Evolutionary conservation across 768 basidiomycete genomes (phyloP).

Genomic region (Tephrocybe rancida): DNA sequence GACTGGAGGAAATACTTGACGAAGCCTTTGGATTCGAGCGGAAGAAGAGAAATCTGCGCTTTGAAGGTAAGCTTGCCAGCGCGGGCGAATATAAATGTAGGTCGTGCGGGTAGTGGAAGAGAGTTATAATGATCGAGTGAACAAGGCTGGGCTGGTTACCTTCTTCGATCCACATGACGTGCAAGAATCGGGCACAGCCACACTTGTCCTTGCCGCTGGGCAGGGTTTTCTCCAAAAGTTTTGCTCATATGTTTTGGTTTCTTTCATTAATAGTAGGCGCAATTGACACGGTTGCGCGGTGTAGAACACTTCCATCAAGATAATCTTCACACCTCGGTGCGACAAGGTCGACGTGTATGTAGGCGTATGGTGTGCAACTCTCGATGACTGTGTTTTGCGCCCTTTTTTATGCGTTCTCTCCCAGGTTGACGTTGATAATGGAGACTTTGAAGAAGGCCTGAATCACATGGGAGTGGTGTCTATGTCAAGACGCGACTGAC

Average conservation of each 20-base stretch:
- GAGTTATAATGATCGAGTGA: neutral
- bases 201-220: neutral
- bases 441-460: no score
- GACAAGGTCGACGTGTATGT: no score
- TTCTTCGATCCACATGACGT: slow-evolving; percentile 21
- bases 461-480: neutral
- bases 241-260: no score
- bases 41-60: slow-evolving; percentile 18
- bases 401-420: no score
- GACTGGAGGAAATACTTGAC: neutral
- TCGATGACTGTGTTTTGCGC: no score
- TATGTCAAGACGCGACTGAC: neutral
- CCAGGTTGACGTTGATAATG: no score
- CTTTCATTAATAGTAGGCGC: no score
- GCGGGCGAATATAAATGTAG: slow-evolving; percentile 1
- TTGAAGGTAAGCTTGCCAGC: slow-evolving; percentile 18
- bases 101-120: neutral
- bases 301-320: no score
- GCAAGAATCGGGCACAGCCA: slow-evolving; percentile 18
- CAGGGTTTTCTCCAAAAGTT: no score
- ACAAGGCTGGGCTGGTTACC: slow-evolving; percentile 11
- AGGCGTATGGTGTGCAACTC: no score
- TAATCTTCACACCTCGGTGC: no score
- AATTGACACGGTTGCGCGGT: no score
- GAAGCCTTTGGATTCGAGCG: slow-evolving; percentile 4